phyloP scores from a whole-genome alignment of 306 rosid species.

The Styphnolobium japonicum region DNA sequence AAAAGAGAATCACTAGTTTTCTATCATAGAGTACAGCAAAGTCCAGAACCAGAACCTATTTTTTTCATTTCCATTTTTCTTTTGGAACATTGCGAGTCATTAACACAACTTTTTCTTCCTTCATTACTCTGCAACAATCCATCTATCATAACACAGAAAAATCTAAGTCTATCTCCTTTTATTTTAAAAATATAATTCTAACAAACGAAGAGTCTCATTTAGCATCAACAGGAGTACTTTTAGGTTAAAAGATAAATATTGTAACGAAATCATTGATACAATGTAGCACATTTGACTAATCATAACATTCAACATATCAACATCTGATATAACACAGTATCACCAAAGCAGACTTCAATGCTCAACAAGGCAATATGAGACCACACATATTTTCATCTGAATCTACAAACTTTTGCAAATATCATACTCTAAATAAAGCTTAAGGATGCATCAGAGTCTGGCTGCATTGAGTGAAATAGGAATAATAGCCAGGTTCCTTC shows the following conservation, averaged over 20 bases:
- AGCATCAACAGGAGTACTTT: not conserved
- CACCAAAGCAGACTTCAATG: not conserved
- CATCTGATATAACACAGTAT: not conserved
- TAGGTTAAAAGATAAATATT: not conserved
- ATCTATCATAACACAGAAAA: not conserved
- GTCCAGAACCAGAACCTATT: not conserved
- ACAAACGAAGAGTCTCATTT: not conserved
- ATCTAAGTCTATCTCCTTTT: not conserved
- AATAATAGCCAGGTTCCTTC: not conserved
- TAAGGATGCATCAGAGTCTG: not conserved
- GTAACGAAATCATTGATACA: not conserved
- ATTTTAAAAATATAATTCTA: not conserved
- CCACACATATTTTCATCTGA: not conserved
- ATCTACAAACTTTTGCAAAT: not conserved
- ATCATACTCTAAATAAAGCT: not conserved
- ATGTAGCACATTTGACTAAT: not conserved
- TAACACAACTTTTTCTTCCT: not conserved
- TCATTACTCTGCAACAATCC: not conserved
- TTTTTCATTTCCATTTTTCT: not conserved
- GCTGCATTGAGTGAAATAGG: not conserved
- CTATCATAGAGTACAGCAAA: not conserved
- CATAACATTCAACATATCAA: not conserved
- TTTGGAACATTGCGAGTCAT: not conserved
- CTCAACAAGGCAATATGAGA: not conserved
- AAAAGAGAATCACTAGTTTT: conserved; percentile 10